Percentiles rank a stretch among this genome's conserved stretches.
Conservation (phyloP, 1,284 basidiomycete genomes). For the Ustilago nuda region DNA sequence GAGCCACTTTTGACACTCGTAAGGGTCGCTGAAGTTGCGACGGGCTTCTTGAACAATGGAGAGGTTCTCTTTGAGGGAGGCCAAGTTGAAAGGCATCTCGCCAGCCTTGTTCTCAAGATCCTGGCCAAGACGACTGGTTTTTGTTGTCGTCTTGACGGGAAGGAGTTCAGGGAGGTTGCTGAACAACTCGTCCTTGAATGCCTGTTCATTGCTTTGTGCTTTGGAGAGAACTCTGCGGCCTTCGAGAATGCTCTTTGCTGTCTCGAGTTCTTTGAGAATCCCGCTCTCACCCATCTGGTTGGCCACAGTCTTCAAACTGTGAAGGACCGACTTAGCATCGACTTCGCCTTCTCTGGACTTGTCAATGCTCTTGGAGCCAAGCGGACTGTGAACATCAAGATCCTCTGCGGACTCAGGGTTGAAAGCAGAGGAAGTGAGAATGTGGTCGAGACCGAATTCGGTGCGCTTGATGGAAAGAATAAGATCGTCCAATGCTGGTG, state of each 20-base stretch:
- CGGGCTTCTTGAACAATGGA: conserved; percentile 60
- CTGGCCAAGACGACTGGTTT: conserved; percentile 35
- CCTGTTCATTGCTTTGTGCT: conserved; percentile 15
- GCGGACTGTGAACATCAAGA: conserved; percentile 33
- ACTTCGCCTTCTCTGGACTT: conserved; percentile 50
- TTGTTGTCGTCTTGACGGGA: conserved; percentile 51
- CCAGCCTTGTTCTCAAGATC: conserved; percentile 31
- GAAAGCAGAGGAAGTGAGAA: conserved; percentile 58
- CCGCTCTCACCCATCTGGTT: conserved; percentile 47
- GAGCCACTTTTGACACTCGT: conserved; percentile 67
- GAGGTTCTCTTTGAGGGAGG: conserved; percentile 60
- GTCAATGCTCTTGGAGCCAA: conserved; percentile 39
- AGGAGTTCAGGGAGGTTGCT: conserved; percentile 48
- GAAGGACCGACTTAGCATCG: conserved; percentile 40
- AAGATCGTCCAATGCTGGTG: conserved; percentile 44
- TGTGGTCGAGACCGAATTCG: conserved; percentile 38
- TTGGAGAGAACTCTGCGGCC: conserved; percentile 39
- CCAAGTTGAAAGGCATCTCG: conserved; percentile 63
- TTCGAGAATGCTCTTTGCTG: conserved; percentile 40
- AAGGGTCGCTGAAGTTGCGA: conserved; percentile 50
- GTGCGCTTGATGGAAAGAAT: conserved; percentile 46
- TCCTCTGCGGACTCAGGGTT: conserved; percentile 39
- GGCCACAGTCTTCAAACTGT: conserved; percentile 42
- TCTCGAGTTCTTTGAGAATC: conserved; percentile 54
- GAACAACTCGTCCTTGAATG: conserved; percentile 15